These are phyloP conservation scores for Podila epigama DNA, from an alignment of 192 early-diverging fungal genomes.

Conservation along the genomic window DNA sequence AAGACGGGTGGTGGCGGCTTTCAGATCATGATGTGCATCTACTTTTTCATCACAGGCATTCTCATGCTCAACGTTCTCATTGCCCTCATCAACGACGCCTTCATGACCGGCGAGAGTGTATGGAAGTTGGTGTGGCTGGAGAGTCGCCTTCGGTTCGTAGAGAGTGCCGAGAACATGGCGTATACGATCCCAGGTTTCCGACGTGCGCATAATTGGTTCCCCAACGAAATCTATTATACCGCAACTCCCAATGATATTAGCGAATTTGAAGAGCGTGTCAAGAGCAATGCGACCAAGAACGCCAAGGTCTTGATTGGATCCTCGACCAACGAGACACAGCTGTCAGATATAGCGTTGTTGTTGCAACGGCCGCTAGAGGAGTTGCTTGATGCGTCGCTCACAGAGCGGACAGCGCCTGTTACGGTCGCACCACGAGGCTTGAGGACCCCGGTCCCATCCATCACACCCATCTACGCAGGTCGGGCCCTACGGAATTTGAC, in stretches of 20 bases:
- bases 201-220: background rate
- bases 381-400: background rate
- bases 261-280: background rate
- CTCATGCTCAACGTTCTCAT: slow-evolving; percentile 32
- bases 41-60: slow-evolving; percentile 20
- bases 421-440: background rate
- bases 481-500: too few relatives aligned
- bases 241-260: background rate
- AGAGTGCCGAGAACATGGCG: slow-evolving; percentile 42
- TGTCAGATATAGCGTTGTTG: background rate
- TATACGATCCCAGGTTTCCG: slow-evolving; percentile 22
- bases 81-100: slow-evolving; percentile 35
- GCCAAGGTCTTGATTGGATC: background rate
- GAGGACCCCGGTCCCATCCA: too few relatives aligned
- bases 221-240: slow-evolving; percentile 1
- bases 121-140: slow-evolving; percentile 34
- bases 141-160: slow-evolving; percentile 18
- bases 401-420: background rate
- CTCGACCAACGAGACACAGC: background rate
- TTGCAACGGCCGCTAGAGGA: background rate
- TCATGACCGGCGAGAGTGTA: slow-evolving; percentile 15
- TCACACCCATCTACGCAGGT: too few relatives aligned
- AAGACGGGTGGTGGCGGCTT: background rate
- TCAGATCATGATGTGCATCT: slow-evolving; percentile 17
- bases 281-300: background rate